Conservation (phyloP, 208 protist species). For the Wallacemonas sp. region DNA sequence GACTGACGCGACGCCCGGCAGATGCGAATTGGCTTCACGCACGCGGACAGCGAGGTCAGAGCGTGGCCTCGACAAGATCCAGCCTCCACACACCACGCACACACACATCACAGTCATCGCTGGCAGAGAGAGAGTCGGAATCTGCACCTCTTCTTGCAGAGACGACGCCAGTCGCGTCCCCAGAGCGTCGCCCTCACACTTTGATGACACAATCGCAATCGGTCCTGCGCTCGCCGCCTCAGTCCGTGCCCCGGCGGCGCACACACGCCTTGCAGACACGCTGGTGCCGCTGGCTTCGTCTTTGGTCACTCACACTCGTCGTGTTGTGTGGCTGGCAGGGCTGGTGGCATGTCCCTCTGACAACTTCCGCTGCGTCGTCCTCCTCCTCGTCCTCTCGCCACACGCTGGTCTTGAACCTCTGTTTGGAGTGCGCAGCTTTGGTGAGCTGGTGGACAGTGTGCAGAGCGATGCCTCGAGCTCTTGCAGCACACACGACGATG, state of each 20-base stretch:
- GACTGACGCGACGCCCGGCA: no score
- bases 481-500: not conserved
- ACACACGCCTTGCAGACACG: not conserved
- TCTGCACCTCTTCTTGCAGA: no score
- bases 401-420: not conserved
- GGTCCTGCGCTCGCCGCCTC: no score
- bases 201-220: no score
- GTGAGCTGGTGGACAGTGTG: constrained; percentile 8
- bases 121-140: no score
- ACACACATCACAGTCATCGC: no score
- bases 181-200: no score
- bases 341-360: not conserved
- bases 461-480: constrained; percentile 8
- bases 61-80: no score
- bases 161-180: no score
- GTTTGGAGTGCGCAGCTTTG: not conserved
- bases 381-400: not conserved
- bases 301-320: constrained; percentile 1
- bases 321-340: not conserved
- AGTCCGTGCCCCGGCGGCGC: not conserved
- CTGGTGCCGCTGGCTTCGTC: not conserved
- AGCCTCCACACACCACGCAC: no score
- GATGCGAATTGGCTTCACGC: no score
- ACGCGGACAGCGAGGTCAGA: no score
- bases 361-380: not conserved